These are phyloP conservation scores for Lachancea meyersii DNA, from an alignment of 805 yeast genomes.

Conservation along the genomic window DNA sequence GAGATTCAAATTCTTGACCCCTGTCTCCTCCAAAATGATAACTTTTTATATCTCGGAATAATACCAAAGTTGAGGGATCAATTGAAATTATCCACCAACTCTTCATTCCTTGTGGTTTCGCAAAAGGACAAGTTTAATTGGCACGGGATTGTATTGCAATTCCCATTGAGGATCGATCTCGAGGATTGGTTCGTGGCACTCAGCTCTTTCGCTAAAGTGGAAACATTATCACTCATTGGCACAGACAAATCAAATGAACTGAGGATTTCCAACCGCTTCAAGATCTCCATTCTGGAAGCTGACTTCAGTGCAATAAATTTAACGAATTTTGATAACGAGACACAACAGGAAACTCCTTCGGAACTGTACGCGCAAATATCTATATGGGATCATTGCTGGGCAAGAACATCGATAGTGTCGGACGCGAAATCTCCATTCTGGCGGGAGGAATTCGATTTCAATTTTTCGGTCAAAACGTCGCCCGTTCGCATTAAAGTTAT, in stretches of 20 bases:
- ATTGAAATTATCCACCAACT: constrained; percentile 9
- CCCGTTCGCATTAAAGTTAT: constrained; percentile 42
- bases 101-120: constrained; percentile 9
- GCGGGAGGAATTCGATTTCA: constrained; percentile 70
- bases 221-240: constrained; percentile 29
- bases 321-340: constrained; percentile 4
- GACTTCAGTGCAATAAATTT: constrained; percentile 35
- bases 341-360: constrained; percentile 8
- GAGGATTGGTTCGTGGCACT: constrained; percentile 75
- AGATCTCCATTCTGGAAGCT: constrained; percentile 61
- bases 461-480: constrained; percentile 48
- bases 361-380: constrained; percentile 60
- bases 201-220: constrained; percentile 55
- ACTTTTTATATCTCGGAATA: constrained; percentile 52
- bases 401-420: constrained; percentile 61
- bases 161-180: constrained; percentile 60
- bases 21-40: constrained; percentile 54
- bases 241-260: constrained; percentile 35
- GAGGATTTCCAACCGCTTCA: constrained; percentile 48
- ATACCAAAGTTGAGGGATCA: constrained; percentile 46
- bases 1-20: constrained; percentile 62
- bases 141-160: constrained; percentile 41
- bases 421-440: constrained; percentile 59
- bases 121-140: constrained; percentile 27
- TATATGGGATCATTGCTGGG: constrained; percentile 72